phyloP scores from a whole-genome alignment of 306 rosid genomes.

The Corylus avellana region DNA sequence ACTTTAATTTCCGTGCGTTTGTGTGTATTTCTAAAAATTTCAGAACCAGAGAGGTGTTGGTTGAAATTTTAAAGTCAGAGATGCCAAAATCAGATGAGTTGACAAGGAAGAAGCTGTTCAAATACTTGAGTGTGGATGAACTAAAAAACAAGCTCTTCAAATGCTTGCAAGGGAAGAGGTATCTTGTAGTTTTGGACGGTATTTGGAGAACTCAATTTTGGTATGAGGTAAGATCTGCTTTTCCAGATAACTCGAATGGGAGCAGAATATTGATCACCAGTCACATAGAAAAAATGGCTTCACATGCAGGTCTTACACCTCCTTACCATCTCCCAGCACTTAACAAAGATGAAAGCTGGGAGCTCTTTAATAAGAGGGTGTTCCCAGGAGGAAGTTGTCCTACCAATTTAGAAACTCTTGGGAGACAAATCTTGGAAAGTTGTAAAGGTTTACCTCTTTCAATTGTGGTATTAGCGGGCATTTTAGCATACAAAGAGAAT shows the following conservation, averaged over 20 bases:
- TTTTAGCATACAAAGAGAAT: neutral
- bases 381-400: neutral
- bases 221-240: constrained; percentile 15
- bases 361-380: constrained; percentile 19
- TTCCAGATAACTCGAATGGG: constrained; percentile 7
- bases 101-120: neutral
- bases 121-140: neutral
- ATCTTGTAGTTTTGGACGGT: constrained; percentile 18
- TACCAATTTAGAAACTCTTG: neutral
- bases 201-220: neutral
- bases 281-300: constrained; percentile 17
- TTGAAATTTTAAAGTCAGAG: neutral
- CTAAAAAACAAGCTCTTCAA: neutral
- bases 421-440: neutral
- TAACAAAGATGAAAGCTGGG: constrained; percentile 31
- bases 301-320: neutral
- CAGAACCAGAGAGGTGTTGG: neutral
- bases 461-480: neutral
- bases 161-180: neutral
- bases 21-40: neutral
- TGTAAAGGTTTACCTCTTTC: neutral
- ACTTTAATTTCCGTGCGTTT: neutral
- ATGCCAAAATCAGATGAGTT: neutral
- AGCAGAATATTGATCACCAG: constrained; percentile 29
- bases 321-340: neutral